Conservation (phyloP, 1,284 basidiomycete genomes). For the Amylostereum areolatum region DNA sequence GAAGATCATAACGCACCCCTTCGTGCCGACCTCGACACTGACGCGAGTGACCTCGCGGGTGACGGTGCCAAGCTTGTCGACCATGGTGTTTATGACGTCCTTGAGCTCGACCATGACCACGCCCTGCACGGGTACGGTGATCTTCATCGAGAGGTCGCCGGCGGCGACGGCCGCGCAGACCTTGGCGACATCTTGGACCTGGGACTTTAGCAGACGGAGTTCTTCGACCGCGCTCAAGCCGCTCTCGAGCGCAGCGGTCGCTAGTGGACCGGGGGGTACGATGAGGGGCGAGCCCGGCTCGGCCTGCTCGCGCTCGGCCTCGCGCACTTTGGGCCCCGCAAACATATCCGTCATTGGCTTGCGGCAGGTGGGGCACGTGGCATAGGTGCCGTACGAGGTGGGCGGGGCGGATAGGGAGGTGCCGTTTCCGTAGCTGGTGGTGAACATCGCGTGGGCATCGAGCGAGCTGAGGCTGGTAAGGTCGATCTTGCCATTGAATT, state of each 20-base stretch:
- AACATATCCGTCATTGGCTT: conserved; percentile 33
- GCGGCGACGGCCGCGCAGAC: conserved; percentile 96
- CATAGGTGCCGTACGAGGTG: conserved; percentile 32
- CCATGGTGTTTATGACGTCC: conserved; percentile 98
- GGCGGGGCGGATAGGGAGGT: conserved; percentile 34
- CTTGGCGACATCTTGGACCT: conserved; percentile 86
- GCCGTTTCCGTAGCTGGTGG: conserved; percentile 13
- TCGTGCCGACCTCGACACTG: conserved; percentile 88
- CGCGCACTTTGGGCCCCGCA: conserved; percentile 26
- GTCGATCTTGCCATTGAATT: conserved; percentile 30
- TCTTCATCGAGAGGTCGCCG: conserved; percentile 93
- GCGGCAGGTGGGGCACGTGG: conserved; percentile 45
- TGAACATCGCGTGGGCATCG: conserved; percentile 23
- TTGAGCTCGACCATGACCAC: conserved; percentile 97
- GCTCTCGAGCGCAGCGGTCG: conserved; percentile 54
- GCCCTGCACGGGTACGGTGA: conserved; percentile 93
- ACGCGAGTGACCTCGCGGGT: conserved; percentile 84
- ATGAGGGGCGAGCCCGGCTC: conserved; percentile 38
- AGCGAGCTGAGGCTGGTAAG: conserved; percentile 38
- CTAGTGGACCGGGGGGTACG: conserved; percentile 50
- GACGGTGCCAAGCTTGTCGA: conserved; percentile 77
- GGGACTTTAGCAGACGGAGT: conserved; percentile 76
- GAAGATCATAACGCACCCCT: conserved; percentile 49
- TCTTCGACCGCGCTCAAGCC: conserved; percentile 73
- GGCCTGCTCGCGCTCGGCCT: conserved; percentile 21